Conservation (phyloP, 2,329 filamentous ascomycete genomes). For the Pestalotiopsis sp. region DNA sequence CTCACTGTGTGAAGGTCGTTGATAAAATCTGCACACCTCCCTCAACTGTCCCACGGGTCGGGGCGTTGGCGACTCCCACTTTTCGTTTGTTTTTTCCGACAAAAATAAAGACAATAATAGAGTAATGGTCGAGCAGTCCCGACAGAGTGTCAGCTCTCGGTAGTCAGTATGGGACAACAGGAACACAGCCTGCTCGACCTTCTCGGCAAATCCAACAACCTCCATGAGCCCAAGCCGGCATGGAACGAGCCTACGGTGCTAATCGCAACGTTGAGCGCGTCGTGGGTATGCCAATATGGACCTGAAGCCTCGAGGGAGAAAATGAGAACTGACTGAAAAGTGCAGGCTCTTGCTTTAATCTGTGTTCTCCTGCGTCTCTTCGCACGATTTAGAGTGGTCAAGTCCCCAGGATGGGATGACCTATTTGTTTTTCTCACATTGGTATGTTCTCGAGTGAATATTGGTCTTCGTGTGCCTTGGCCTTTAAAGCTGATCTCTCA, state of each 20-base stretch:
- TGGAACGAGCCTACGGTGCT: conserved; percentile 22
- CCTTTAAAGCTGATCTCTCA: not conserved
- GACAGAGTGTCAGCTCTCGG: not conserved
- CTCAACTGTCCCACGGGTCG: not conserved
- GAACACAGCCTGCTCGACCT: conserved; percentile 16
- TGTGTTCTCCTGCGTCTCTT: conserved; percentile 25
- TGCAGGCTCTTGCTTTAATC: conserved; percentile 7
- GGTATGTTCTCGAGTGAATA: not conserved
- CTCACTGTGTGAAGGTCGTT: not conserved
- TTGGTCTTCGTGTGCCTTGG: not conserved
- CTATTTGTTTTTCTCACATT: conserved; percentile 22
- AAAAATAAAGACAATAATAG: not conserved
- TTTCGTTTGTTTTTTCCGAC: not conserved
- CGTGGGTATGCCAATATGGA: conserved; percentile 13
- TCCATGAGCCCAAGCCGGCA: conserved; percentile 22
- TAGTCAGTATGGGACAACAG: conserved; percentile 13
- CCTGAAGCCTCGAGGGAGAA: not conserved
- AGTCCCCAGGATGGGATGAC: conserved; percentile 26
- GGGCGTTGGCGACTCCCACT: not conserved
- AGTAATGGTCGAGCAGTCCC: not conserved
- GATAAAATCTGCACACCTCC: not conserved
- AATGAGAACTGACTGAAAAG: not conserved
- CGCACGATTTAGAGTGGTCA: conserved; percentile 20
- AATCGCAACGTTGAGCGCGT: conserved; percentile 15
- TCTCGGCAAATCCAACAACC: conserved; percentile 21